These are phyloP conservation scores for Oryza rufipogon DNA, from an alignment of 176 grass and related monocot species.

Conservation along the genomic window DNA sequence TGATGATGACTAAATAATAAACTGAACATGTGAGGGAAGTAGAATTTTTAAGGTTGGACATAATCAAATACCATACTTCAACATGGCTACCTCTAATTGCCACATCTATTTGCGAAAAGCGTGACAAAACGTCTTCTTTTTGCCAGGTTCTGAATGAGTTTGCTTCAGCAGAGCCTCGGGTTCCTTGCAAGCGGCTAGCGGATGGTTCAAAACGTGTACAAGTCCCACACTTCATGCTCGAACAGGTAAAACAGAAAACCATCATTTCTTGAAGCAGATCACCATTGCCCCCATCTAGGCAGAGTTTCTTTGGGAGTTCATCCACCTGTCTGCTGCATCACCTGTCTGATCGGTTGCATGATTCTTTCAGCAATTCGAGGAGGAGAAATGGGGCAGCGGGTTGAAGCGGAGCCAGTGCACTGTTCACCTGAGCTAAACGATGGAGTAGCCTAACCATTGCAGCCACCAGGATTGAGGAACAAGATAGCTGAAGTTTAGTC, in stretches of 20 bases:
- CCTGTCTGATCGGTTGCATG: not conserved
- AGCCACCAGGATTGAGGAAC: not conserved
- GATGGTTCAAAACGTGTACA: conserved; percentile 89
- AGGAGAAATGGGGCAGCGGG: conserved; percentile 42
- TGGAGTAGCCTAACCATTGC: not conserved
- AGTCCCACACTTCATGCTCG: conserved; percentile 64
- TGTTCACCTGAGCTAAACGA: conserved; percentile 36
- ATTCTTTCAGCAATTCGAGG: conserved; percentile 38
- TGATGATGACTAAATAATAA: not conserved
- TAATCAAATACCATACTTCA: not conserved
- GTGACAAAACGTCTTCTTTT: not conserved
- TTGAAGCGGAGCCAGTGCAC: conserved; percentile 42
- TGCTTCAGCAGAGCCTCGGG: conserved; percentile 30
- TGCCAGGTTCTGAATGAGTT: conserved; percentile 85
- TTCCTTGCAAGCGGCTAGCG: conserved; percentile 69
- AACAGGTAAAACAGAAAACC: conserved; percentile 40
- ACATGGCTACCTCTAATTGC: not conserved
- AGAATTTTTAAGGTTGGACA: not conserved
- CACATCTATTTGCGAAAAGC: not conserved
- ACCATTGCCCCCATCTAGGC: not conserved
- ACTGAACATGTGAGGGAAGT: not conserved
- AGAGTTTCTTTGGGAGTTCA: not conserved
- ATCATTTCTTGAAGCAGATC: not conserved
- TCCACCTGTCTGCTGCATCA: not conserved
- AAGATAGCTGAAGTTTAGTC: not conserved